These are phyloP conservation scores for Vitis amurensis DNA, from an alignment of 164 flowering plant genomes.

Conservation along the genomic window DNA sequence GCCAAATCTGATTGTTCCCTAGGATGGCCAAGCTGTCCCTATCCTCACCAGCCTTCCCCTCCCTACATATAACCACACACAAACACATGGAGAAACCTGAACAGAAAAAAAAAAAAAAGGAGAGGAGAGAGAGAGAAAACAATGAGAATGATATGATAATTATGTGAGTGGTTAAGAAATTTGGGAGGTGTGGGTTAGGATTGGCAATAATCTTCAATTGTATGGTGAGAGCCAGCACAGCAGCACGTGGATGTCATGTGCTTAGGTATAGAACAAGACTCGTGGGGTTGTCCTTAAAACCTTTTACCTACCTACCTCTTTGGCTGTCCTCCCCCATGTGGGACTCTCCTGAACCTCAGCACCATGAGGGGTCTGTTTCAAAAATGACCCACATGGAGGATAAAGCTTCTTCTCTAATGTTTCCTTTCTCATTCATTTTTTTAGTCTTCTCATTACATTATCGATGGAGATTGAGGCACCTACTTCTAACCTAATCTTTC, in stretches of 20 bases:
- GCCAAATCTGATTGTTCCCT: not conserved
- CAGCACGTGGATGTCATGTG: slow-evolving; percentile 40
- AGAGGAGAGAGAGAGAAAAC: not conserved
- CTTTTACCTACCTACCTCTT: slow-evolving; percentile 27
- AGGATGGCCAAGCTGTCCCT: not conserved
- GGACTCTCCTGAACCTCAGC: slow-evolving; percentile 11
- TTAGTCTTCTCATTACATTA: too few relatives aligned
- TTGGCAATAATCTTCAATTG: slow-evolving; percentile 1
- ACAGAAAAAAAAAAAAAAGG: not conserved
- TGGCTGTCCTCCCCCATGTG: slow-evolving; percentile 28
- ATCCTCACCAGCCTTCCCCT: not conserved
- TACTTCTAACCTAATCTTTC: too few relatives aligned
- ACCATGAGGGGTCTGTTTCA: slow-evolving; percentile 7
- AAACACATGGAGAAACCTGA: slow-evolving; percentile 2
- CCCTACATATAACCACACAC: not conserved
- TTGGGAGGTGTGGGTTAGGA: slow-evolving; percentile 4
- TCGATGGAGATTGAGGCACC: too few relatives aligned
- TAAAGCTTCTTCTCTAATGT: not conserved
- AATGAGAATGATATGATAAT: not conserved
- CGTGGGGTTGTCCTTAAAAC: slow-evolving; percentile 16
- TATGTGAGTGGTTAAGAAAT: slow-evolving; percentile 9
- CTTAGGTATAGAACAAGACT: slow-evolving; percentile 26
- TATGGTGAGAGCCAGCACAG: slow-evolving; percentile 23
- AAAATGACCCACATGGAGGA: slow-evolving; percentile 13
- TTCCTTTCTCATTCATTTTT: not conserved